Base-by-base conservation (phyloP, 257 asterid species). In the Lycium barbarum region DNA sequence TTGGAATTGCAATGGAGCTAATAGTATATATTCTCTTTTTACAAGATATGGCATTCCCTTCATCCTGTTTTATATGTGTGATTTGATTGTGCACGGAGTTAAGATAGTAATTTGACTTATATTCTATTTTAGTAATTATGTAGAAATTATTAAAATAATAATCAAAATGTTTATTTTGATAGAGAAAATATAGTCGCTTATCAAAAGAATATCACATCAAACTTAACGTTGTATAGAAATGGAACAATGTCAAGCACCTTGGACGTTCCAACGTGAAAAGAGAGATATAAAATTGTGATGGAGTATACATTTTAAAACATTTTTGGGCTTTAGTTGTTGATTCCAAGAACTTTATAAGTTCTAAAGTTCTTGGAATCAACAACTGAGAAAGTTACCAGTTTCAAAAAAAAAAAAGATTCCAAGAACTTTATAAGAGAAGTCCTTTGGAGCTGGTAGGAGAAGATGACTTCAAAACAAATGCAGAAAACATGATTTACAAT, bases 241-340 rank as follows among this genome's bases (percentile, higher is more conserved):
- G 81, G 20, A 74, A 49, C n/a, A 10, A 70, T 40, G 55, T 43
- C 55, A 6, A 26, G 62, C 81, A 47, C 18, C 35, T 73, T 47
- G 38, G 80, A 47, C n/a, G 11, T 45, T 73, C 81, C 43, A 73
- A 20, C 47, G 6, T 20, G 61, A 51, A 22, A 45, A 3, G 22
- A 22, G 15, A 11, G 20, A 20, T 49, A 74, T 22, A 49, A 26
- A 47, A 47, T 74, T 74, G 40, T 13, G 14, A 12, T 20, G 81
- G n/a, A 74, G 20, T 11, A 20, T 20, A 4, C 4, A 18, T 71
- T 40, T 70, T 70, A 4, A 10, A 70, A 74, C 33, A 38, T 20
- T 71, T 74, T 49, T 49, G 62, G 61, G 14, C 62, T 12, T 74
- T 49, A 74, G 40, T 47, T 73, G 61, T 40, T 11, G 81, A 74